A percentile compares a stretch with the other conserved stretches of the same genome.
Conservation (phyloP, 768 basidiomycete species). For the Rhizopogon sp. region DNA sequence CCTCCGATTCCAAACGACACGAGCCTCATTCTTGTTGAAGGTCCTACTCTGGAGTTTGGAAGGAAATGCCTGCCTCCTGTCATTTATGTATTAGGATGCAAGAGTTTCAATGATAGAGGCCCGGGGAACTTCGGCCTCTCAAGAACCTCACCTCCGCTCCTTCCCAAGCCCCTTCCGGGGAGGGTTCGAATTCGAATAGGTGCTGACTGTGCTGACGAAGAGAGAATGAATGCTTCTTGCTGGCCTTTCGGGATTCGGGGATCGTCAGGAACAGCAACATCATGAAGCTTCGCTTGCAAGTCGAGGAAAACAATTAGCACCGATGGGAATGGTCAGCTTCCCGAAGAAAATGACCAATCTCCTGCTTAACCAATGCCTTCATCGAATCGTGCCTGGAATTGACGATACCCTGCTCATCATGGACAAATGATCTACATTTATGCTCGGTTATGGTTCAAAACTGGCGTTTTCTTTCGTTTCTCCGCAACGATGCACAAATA, state of each 20-base stretch:
- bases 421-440: too few relatives aligned
- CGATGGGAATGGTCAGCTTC: not conserved
- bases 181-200: conserved; percentile 1
- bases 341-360: not conserved
- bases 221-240: conserved; percentile 18
- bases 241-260: conserved; percentile 2
- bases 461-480: too few relatives aligned
- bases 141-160: conserved; percentile 10
- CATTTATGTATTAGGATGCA: not conserved
- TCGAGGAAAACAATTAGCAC: not conserved
- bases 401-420: too few relatives aligned
- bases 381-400: too few relatives aligned
- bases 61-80: too few relatives aligned
- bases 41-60: too few relatives aligned
- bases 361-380: too few relatives aligned
- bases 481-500: too few relatives aligned
- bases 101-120: conserved; percentile 6
- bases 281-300: not conserved
- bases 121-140: conserved; percentile 20
- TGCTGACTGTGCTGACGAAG: conserved; percentile 17
- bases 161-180: not conserved
- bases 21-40: too few relatives aligned
- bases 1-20: too few relatives aligned
- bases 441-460: too few relatives aligned
- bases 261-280: not conserved